Conservation (phyloP, 257 asterid genomes). For the Penstemon eatonii region DNA sequence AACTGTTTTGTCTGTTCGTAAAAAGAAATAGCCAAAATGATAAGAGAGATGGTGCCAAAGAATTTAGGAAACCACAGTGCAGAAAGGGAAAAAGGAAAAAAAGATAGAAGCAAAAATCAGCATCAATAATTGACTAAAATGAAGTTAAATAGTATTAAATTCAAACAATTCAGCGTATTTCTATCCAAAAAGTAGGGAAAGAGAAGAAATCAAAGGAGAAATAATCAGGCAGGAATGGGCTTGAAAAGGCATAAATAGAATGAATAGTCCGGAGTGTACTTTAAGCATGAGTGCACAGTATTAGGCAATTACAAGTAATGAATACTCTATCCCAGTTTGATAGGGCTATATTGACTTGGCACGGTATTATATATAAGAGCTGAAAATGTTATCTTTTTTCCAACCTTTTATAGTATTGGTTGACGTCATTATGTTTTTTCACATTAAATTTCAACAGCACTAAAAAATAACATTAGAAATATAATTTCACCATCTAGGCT, state of each 20-base stretch:
- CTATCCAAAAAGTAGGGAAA: not conserved
- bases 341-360: not conserved
- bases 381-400: not conserved
- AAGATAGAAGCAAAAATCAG: conserved; percentile 1
- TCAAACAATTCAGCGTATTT: not conserved
- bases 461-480: conserved; percentile 17
- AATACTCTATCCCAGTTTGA: not conserved
- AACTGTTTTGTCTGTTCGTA: conserved; percentile 77
- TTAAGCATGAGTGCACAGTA: too few relatives aligned
- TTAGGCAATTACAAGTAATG: too few relatives aligned
- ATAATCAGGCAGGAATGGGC: not conserved
- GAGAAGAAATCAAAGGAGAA: not conserved
- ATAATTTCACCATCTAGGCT: conserved; percentile 6
- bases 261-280: not conserved
- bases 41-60: conserved; percentile 25
- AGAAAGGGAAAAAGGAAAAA: conserved; percentile 14
- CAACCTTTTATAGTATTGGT: not conserved
- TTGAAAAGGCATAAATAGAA: conserved; percentile 8
- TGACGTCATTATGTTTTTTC: conserved; percentile 1
- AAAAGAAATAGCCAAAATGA: conserved; percentile 35
- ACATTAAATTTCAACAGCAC: conserved; percentile 16
- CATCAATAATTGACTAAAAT: not conserved
- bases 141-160: not conserved
- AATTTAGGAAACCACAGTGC: conserved; percentile 24
- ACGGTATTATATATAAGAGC: not conserved